Evolutionary conservation across 176 grass and related monocot species (phyloP), one percentile per base, ranked within the genome.

Genomic region (Panicum miliaceum): DNA sequence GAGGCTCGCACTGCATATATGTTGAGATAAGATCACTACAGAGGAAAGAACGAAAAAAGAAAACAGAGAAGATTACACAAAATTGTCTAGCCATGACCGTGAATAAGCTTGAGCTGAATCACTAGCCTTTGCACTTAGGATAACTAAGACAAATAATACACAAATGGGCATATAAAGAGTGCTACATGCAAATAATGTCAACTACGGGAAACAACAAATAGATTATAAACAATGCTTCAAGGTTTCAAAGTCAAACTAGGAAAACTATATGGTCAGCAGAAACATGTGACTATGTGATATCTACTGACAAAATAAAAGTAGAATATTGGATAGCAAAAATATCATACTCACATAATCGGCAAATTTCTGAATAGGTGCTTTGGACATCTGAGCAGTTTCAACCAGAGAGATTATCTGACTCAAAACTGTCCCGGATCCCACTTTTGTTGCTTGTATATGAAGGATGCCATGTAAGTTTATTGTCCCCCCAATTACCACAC

Each of bases 351-450:
- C 92, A 92, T 96, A 99, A 72, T 99, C 96, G 6, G 96, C 96
- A 81, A 99, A 94, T 90, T 99, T 99, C 66, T 99, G 96, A 84
- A 99, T 99, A 75, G 96, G 96, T 20, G 96, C 96, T 89, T 99
- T 99, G 36, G 96, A 99, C 88, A 99, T 87, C 84, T 99, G 96
- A 45, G 96, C 96, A 58, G 89, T 99, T 89, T 99, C 96, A 38
- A 99, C 96, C 80, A 99, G 90, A 86, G 96, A 94, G 73, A 99
- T 99, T 73, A 99, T 99, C 78, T 99, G 96, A 85, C 93, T 96
- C 75, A 99, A 80, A 78, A 99, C 96, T 40, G 96, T 92, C 19
- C 92, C 88, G 0, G 93, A 94, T 68, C 96, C 96, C 77, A 99
- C 96, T 90, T 95, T 99, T 13, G 93, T 96, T 74, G 91, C 93